Conservation (phyloP, 2,329 filamentous ascomycete species). For the Penicillium occitanis region DNA sequence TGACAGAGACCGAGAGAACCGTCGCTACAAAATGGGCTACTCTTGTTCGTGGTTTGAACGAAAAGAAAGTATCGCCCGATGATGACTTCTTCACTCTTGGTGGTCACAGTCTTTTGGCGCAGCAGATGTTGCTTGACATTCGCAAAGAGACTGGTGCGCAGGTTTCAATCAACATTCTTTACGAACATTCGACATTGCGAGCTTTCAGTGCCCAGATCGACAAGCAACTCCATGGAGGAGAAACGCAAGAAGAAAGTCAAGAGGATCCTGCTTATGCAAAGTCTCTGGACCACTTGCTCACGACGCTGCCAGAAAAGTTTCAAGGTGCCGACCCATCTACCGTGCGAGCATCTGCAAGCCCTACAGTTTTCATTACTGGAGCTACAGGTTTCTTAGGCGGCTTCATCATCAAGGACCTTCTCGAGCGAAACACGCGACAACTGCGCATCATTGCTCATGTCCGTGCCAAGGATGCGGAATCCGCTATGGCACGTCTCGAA, state of each 20-base stretch:
- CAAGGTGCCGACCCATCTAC: conserved; percentile 20
- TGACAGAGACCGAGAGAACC: conserved; percentile 61
- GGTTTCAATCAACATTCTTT: conserved; percentile 69
- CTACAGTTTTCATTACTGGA: conserved; percentile 78
- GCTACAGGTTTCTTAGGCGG: conserved; percentile 87
- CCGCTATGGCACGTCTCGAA: conserved; percentile 64
- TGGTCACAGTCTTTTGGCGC: conserved; percentile 77
- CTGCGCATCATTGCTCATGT: conserved; percentile 73
- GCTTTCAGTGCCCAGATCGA: conserved; percentile 56
- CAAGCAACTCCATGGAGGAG: conserved; percentile 46
- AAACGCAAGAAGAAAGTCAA: conserved; percentile 51
- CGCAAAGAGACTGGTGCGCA: conserved; percentile 62
- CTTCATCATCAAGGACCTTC: conserved; percentile 73
- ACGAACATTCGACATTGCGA: conserved; percentile 61
- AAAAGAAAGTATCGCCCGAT: conserved; percentile 65
- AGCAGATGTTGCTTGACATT: conserved; percentile 74
- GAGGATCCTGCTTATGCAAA: conserved; percentile 31
- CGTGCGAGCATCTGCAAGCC: conserved; percentile 25
- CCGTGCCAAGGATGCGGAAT: conserved; percentile 59
- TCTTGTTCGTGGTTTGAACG: conserved; percentile 66
- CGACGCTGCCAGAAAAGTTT: conserved; percentile 15
- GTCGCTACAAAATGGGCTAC: conserved; percentile 73
- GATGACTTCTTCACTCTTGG: conserved; percentile 74
- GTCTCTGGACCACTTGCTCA: conserved; percentile 20
- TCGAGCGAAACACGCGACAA: conserved; percentile 58